phyloP scores from a whole-genome alignment of 2,329 filamentous ascomycete genomes.

The Ophiostoma ips region DNA sequence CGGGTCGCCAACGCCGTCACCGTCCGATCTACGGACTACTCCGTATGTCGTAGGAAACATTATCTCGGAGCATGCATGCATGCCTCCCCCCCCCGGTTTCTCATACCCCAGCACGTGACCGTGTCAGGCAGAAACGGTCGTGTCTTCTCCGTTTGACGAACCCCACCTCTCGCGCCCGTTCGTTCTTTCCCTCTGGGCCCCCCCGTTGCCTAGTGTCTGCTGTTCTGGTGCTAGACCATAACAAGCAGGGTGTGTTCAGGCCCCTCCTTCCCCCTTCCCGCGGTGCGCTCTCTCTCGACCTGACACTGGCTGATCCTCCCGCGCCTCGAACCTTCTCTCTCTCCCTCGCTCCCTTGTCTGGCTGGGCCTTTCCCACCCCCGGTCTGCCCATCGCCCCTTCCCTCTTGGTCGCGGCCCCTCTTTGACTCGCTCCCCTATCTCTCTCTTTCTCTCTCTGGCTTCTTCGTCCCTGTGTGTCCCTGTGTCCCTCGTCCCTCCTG shows the following conservation, averaged over 20 bases:
- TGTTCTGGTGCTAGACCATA: neutral
- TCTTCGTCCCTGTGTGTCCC: neutral
- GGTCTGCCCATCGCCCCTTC: constrained; percentile 3
- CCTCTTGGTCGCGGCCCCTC: neutral
- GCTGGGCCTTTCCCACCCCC: neutral
- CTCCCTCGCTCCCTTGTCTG: neutral
- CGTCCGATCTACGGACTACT: no score
- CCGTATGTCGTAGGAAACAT: no score
- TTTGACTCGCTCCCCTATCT: neutral
- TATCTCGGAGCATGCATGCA: no score
- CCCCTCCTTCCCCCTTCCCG: neutral
- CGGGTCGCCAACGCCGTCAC: no score
- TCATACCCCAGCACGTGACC: no score
- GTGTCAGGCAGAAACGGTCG: neutral
- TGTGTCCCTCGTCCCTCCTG: no score
- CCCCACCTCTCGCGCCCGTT: constrained; percentile 3
- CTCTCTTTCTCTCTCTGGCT: neutral
- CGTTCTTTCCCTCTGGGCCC: neutral
- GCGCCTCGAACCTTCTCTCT: constrained; percentile 9
- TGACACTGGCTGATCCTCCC: constrained; percentile 4
- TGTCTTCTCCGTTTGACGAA: constrained; percentile 5
- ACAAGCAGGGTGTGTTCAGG: neutral
- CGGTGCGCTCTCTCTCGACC: neutral
- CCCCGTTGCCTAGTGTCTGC: neutral
- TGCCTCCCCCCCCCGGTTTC: no score